A percentile compares a stretch with the other conserved stretches of the same genome.
Evolutionary conservation across 2,329 filamentous ascomycete species (phyloP).

Genomic region (Talaromyces sp.): DNA sequence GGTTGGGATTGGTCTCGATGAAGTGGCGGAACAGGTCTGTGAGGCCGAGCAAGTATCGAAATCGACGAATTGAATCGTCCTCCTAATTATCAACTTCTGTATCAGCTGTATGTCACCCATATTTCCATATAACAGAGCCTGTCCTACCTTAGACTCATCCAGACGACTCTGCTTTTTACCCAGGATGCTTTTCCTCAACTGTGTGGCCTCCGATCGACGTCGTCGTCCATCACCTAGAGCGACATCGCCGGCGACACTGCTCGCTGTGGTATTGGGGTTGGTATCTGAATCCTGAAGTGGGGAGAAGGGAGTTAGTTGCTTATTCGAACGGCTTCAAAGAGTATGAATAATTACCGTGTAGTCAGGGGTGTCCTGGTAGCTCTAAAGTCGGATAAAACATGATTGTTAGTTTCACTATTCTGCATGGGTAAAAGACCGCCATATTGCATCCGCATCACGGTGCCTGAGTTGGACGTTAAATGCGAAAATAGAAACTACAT

Average conservation of each 20-base stretch:
- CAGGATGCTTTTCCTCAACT: slow-evolving; percentile 87
- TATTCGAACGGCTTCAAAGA: background rate
- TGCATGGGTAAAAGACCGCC: background rate
- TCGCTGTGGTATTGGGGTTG: slow-evolving; percentile 70
- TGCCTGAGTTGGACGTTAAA: slow-evolving; percentile 1
- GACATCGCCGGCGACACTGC: slow-evolving; percentile 80
- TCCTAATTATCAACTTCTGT: slow-evolving; percentile 60
- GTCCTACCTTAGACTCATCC: slow-evolving; percentile 82
- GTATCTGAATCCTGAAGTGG: slow-evolving; percentile 62
- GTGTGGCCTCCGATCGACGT: slow-evolving; percentile 81
- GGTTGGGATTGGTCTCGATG: slow-evolving; percentile 96
- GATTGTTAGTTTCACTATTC: slow-evolving; percentile 13
- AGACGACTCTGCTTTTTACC: slow-evolving; percentile 92
- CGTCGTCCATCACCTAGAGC: slow-evolving; percentile 73
- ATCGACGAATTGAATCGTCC: slow-evolving; percentile 91
- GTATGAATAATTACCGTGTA: slow-evolving; percentile 54
- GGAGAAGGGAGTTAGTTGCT: slow-evolving; percentile 2
- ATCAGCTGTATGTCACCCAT: slow-evolving; percentile 14
- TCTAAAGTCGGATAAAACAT: slow-evolving; percentile 32
- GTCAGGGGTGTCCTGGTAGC: slow-evolving; percentile 62
- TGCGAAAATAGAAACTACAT: background rate
- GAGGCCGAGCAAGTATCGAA: slow-evolving; percentile 89
- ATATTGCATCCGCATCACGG: background rate
- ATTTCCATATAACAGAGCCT: background rate
- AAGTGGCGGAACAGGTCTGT: slow-evolving; percentile 98